A percentile compares a stretch with the other conserved stretches of the same genome.
These are phyloP conservation scores for Chlorella sp. DNA, from an alignment of 139 green algal species.

Conservation along the genomic window DNA sequence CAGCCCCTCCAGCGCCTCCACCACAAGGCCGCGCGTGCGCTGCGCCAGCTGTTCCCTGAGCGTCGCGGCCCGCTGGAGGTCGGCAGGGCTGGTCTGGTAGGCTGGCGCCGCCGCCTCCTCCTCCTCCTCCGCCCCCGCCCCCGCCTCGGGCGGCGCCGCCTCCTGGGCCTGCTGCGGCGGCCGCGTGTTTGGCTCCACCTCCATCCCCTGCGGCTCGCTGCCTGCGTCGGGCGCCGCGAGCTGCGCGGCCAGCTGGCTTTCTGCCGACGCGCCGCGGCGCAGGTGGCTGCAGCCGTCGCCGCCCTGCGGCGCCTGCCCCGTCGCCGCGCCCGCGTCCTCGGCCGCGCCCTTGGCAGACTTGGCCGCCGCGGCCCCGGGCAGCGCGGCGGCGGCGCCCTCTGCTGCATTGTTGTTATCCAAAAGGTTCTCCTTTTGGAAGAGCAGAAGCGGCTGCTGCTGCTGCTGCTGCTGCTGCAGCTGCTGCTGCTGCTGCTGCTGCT, in stretches of 20 bases:
- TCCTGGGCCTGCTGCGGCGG: not conserved
- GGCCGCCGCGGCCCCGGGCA: not conserved
- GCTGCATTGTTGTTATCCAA: not conserved
- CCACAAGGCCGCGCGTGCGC: slow-evolving; percentile 28
- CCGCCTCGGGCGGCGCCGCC: not conserved
- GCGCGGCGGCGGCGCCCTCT: not conserved
- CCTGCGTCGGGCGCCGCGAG: no score
- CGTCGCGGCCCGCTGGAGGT: slow-evolving; percentile 1
- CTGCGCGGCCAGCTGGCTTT: no score
- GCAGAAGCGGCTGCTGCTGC: not conserved
- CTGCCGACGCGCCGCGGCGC: not conserved
- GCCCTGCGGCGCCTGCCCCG: not conserved
- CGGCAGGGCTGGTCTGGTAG: not conserved
- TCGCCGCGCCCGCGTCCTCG: slow-evolving; percentile 5
- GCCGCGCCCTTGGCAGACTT: not conserved
- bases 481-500: slow-evolving; percentile 10
- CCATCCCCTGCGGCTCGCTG: not conserved
- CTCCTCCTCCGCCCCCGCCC: not conserved
- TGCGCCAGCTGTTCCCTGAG: slow-evolving; percentile 31
- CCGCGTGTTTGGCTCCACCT: not conserved
- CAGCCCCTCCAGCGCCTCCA: slow-evolving; percentile 47
- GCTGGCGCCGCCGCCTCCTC: not conserved
- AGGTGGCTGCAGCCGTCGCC: not conserved
- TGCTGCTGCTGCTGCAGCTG: slow-evolving; percentile 14
- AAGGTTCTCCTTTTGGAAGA: not conserved